Conservation (phyloP, 2,329 filamentous ascomycete genomes). For the Diaporthe nobilis region DNA sequence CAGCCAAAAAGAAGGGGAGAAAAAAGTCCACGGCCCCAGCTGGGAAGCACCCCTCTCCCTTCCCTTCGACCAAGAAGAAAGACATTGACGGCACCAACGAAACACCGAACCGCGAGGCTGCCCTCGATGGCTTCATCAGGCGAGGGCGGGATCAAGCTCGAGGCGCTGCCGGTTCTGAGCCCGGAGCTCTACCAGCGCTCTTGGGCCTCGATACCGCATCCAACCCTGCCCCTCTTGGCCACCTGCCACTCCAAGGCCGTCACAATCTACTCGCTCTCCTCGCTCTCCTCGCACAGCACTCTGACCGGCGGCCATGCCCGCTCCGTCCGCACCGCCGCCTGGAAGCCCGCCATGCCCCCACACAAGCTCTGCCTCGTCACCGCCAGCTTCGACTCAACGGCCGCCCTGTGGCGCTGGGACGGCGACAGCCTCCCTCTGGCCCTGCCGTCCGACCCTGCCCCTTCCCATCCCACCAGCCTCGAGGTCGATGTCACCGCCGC, state of each 20-base stretch:
- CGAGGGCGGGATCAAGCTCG: conserved; percentile 42
- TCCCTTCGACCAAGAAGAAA: not conserved
- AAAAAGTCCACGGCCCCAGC: not conserved
- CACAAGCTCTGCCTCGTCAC: conserved; percentile 85
- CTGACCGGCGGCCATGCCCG: conserved; percentile 92
- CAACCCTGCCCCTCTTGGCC: conserved; percentile 87
- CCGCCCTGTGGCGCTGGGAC: conserved; percentile 84
- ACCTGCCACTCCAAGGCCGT: conserved; percentile 90
- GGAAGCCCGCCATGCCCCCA: conserved; percentile 80
- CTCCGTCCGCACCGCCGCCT: conserved; percentile 86
- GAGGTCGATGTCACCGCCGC: conserved; percentile 60
- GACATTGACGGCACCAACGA: not conserved
- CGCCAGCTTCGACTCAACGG: conserved; percentile 93
- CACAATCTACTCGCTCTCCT: conserved; percentile 88
- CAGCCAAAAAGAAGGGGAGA: not conserved
- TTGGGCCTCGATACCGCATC: conserved; percentile 90
- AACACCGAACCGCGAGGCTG: not conserved
- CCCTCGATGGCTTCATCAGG: conserved; percentile 50
- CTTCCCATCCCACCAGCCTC: conserved; percentile 48
- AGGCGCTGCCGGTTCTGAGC: conserved; percentile 64
- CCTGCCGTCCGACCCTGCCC: conserved; percentile 39
- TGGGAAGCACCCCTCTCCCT: not conserved
- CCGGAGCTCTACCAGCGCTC: conserved; percentile 78
- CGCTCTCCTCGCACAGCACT: conserved; percentile 82
- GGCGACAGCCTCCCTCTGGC: conserved; percentile 55